Evolutionary conservation across 345 rosid genomes (phyloP).

Genomic region (Dovyalis caffra): DNA sequence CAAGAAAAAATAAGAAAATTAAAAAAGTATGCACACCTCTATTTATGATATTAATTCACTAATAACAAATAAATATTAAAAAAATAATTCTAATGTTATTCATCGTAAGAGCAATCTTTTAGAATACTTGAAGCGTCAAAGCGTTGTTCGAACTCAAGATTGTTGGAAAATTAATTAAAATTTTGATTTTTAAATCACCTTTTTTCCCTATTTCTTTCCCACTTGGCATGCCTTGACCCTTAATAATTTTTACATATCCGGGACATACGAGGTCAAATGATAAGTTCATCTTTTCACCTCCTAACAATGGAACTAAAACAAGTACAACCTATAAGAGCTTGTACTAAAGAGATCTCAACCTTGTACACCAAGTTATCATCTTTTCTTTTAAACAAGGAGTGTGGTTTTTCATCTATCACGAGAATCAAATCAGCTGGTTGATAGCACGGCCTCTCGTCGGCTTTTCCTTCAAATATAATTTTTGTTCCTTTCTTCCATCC

Average conservation of each 20-base stretch:
- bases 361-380: slow-evolving; percentile 67
- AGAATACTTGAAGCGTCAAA: slow-evolving; percentile 45
- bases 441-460: slow-evolving; percentile 75
- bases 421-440: slow-evolving; percentile 64
- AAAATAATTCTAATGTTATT: too few species aligned
- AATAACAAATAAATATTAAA: neutral
- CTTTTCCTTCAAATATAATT: slow-evolving; percentile 83
- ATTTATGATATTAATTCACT: too few species aligned
- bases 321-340: slow-evolving; percentile 76
- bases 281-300: slow-evolving; percentile 54
- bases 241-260: slow-evolving; percentile 57
- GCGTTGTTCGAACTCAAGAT: slow-evolving; percentile 52
- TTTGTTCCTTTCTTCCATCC: slow-evolving; percentile 93
- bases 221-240: slow-evolving; percentile 74
- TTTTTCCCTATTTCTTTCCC: slow-evolving; percentile 49
- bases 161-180: slow-evolving; percentile 59
- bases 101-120: slow-evolving; percentile 41
- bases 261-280: slow-evolving; percentile 54
- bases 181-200: slow-evolving; percentile 59
- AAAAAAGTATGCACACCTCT: too few species aligned
- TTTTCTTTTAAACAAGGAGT: slow-evolving; percentile 55
- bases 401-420: slow-evolving; percentile 58
- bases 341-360: slow-evolving; percentile 66
- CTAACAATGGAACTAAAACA: slow-evolving; percentile 67
- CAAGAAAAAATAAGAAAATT: too few species aligned